Conservation (phyloP, 352 stramenopile genomes). For the Pythium plurisporium region DNA sequence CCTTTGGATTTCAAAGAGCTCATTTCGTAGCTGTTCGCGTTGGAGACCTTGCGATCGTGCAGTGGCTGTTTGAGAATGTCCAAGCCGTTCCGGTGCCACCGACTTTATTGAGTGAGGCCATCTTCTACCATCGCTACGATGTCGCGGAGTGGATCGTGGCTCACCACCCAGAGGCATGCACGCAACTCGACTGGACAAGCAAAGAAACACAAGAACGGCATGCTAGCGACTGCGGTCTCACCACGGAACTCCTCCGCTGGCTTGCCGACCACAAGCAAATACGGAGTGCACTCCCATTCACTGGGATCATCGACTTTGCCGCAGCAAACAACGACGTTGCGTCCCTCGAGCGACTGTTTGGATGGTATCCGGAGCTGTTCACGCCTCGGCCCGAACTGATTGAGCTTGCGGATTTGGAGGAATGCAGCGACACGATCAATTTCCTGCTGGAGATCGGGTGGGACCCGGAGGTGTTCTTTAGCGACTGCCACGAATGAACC, state of each 20-base stretch:
- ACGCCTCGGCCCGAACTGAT: neutral
- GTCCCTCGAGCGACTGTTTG: neutral
- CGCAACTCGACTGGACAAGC: neutral
- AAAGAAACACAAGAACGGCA: neutral
- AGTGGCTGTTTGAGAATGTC: neutral
- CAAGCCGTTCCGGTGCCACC: neutral
- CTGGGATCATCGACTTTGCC: neutral
- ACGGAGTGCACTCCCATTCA: neutral
- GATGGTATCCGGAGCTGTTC: neutral
- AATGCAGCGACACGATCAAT: neutral
- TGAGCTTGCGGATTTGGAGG: neutral
- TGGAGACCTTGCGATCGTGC: neutral
- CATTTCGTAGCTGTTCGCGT: neutral
- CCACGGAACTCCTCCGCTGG: neutral
- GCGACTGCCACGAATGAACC: too few relatives aligned
- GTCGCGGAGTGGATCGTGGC: neutral
- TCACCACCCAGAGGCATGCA: neutral
- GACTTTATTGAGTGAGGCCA: neutral
- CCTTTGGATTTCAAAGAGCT: neutral
- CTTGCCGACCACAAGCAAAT: neutral
- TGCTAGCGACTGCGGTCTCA: neutral
- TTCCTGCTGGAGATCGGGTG: neutral
- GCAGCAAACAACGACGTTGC: neutral
- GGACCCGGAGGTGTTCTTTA: neutral
- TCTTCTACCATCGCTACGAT: neutral